Evolutionary conservation across 768 basidiomycete species (phyloP).

Genomic region (Lactarius akahatsu): DNA sequence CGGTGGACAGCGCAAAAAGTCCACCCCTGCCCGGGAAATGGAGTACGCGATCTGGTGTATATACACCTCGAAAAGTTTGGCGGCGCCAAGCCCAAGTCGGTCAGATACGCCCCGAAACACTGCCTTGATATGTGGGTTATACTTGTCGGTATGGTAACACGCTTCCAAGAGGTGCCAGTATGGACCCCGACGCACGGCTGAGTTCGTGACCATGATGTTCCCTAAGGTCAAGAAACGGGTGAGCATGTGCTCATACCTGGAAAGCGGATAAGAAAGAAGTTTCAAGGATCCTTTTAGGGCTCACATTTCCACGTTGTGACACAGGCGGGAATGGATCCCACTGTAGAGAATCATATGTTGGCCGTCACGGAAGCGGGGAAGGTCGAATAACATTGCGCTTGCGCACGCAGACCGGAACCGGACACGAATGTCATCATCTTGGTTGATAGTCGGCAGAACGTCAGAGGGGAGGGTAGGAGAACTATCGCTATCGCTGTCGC

Average conservation of each 20-base stretch:
- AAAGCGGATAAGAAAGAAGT: constrained; percentile 8
- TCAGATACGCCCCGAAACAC: constrained; percentile 61
- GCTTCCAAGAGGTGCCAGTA: constrained; percentile 89
- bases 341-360: constrained; percentile 46
- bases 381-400: constrained; percentile 57
- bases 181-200: constrained; percentile 71
- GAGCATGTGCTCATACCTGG: constrained; percentile 63
- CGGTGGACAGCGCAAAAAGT: constrained; percentile 61
- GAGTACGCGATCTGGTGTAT: constrained; percentile 73
- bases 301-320: constrained; percentile 49
- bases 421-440: constrained; percentile 81
- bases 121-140: constrained; percentile 42
- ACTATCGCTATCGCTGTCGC: background rate
- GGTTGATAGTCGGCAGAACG: constrained; percentile 52
- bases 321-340: constrained; percentile 46
- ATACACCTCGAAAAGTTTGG: constrained; percentile 74
- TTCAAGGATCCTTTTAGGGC: constrained; percentile 32
- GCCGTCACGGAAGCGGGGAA: constrained; percentile 40
- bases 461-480: constrained; percentile 37
- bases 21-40: constrained; percentile 49
- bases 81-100: constrained; percentile 64
- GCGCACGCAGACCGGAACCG: constrained; percentile 70
- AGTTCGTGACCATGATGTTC: constrained; percentile 78
- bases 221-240: constrained; percentile 69
- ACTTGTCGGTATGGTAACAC: constrained; percentile 46